Evolutionary conservation across 176 grass and related monocot species (phyloP).

Genomic region (Panicum miliaceum): DNA sequence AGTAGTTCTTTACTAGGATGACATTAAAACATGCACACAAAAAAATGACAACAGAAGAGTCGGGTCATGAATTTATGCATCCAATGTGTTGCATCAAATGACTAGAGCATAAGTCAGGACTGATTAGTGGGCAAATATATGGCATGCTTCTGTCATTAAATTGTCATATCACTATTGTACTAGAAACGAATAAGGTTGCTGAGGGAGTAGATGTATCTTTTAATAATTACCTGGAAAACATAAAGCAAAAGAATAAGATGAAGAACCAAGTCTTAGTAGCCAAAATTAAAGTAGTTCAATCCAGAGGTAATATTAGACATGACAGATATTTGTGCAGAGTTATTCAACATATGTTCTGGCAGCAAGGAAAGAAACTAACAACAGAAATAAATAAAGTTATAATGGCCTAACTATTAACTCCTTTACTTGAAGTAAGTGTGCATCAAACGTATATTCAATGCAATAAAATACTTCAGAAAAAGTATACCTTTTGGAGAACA

Average conservation of each 20-base stretch:
- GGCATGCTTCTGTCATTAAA: constrained; percentile 1
- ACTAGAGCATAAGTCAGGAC: neutral
- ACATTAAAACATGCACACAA: neutral
- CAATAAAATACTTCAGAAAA: constrained; percentile 6
- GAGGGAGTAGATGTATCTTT: neutral
- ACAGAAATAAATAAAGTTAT: constrained; percentile 3
- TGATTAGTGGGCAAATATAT: constrained; percentile 9
- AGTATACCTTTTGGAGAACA: constrained; percentile 86
- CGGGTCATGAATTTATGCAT: constrained; percentile 13
- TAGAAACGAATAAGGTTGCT: neutral
- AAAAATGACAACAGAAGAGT: neutral
- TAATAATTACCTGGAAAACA: neutral
- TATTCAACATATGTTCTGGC: neutral
- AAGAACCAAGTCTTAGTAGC: neutral
- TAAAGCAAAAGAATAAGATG: neutral
- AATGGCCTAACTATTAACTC: neutral
- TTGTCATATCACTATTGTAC: neutral
- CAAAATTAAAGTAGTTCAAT: neutral
- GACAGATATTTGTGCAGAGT: constrained; percentile 28
- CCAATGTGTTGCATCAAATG: constrained; percentile 3
- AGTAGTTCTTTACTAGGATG: neutral
- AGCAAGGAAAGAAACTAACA: constrained; percentile 21
- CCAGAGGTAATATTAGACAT: neutral
- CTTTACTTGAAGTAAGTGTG: neutral
- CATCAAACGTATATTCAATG: constrained; percentile 20